Evolutionary conservation across 2,329 filamentous ascomycete genomes (phyloP), one percentile per base, ranked within the genome.

Genomic region (Claviceps sp.): DNA sequence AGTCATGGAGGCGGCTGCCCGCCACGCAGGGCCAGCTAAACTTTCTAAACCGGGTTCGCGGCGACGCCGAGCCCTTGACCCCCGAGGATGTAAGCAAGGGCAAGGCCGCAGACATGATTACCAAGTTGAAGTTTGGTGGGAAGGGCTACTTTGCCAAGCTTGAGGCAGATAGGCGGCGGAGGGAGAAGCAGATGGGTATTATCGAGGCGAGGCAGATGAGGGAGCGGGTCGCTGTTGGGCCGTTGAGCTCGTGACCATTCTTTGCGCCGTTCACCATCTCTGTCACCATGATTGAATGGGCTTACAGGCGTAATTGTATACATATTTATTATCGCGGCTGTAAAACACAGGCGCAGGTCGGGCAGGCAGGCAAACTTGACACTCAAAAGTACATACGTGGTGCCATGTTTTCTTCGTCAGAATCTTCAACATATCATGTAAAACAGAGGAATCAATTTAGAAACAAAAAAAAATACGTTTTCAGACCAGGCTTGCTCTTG

Each of bases 91-190:
- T 95, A 53, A 89, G 78, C 14, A 93, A 90, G 62, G 91, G 91
- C 7, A 81, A 80, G 62, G 90, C 89, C 4, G 77, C 77, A 4
- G 90, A 96, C 64, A 90, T 95, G 85, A 95, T 97, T 57, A 94
- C 88, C 7, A 94, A 95, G 66, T 63, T 95, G 55, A 91, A 85
- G 65, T 86, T 93, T 63, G 91, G 91, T 0, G 88, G 86, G 1
- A 79, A 72, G 65, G 86, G 68, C 55, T 79, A 69, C 69, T 88
- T 77, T 62, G 70, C 73, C 26, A 72, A 61, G 37, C 67, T 78
- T 52, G 73, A 76, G 60, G 71, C 68, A 0, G 69, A 74, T 50
- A 80, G 76, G 62, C 76, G 72, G 44, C 75, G 74, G 49, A 68
- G 63, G 38, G 66, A 71, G 48, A 73, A 61, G 54, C 62, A 69